Percentiles rank a stretch among this genome's conserved stretches.
phyloP scores from a whole-genome alignment of 345 rosid species.

The Brassica carinata region DNA sequence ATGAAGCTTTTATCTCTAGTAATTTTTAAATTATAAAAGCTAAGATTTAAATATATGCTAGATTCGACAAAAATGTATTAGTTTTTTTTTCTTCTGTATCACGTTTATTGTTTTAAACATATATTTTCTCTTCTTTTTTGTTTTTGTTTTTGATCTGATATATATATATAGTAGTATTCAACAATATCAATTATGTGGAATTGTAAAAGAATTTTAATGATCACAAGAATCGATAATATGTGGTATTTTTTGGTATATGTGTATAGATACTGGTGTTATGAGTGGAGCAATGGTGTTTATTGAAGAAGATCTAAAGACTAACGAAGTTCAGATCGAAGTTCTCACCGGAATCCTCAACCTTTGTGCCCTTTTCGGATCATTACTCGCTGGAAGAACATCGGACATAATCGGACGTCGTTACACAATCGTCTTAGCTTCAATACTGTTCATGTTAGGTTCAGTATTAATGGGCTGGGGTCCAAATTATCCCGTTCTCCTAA shows the following conservation, averaged over 20 bases:
- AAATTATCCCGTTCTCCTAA: constrained; percentile 53
- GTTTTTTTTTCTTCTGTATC: neutral
- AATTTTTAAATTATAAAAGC: neutral
- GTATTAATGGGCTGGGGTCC: constrained; percentile 85
- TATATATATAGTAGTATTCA: neutral
- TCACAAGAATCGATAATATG: neutral
- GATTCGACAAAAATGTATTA: neutral
- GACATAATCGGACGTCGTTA: constrained; percentile 82
- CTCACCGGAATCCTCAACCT: constrained; percentile 82
- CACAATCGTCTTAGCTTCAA: constrained; percentile 67
- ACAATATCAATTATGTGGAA: neutral
- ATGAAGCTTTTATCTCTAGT: neutral
- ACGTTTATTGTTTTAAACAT: neutral
- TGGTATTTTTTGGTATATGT: neutral
- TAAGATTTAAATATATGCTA: neutral
- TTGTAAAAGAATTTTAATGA: neutral
- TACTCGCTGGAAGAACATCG: constrained; percentile 82
- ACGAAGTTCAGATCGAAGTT: constrained; percentile 64
- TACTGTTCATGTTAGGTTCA: constrained; percentile 74
- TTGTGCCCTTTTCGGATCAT: constrained; percentile 75
- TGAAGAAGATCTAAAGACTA: constrained; percentile 71
- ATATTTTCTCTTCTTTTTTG: neutral
- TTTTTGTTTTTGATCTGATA: neutral
- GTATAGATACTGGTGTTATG: constrained; percentile 86
- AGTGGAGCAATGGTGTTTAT: constrained; percentile 96